Base-by-base conservation (phyloP, 768 basidiomycete species). In the Leucogyrophana mollusca region DNA sequence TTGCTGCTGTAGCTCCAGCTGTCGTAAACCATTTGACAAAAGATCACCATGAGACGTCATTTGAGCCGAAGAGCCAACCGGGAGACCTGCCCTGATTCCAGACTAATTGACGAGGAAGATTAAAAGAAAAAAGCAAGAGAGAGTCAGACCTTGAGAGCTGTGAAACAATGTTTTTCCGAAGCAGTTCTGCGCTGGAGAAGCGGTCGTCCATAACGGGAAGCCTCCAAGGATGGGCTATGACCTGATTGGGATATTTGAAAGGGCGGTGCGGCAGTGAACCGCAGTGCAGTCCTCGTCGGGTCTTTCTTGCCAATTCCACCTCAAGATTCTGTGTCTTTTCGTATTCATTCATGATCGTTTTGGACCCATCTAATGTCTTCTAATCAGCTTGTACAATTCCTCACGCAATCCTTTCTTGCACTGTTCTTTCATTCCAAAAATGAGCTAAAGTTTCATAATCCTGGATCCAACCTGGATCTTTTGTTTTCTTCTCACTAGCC, bases 1-100 rank as follows among this genome's bases (percentile, higher is more conserved):
- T 5, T 57, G 45, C 34, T 65, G 60, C 13, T 65, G 52, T n/a
- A 64, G 49, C 56, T 78, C 69, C 20, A 83, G 74, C 45, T 71
- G 68, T 40, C 72, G 70, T 42, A 83, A 68, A 52, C 68, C 70
- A 43, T 74, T 62, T 8, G 74, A 68, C 51, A 83, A 67, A 30
- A 67, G 63, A 22, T 70, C 62, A 46, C 66, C 53, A 55, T 75
- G 70, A 43, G 68, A 59, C 38, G 51, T 21, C 57, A 56, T 67
- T 48, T 52, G 52, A 44, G 51, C 32, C 52, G 43, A 56, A 45
- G 49, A 30, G 27, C 27, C 13, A 13, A 30, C 27, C 27, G 13
- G 57, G 45, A 33, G 65, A 45, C 57, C 64, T 62, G 53, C 48
- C 45, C 43, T 21, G 24, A 33, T 43, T 34, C 20, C 34, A 36